phyloP scores from a whole-genome alignment of 2,329 filamentous ascomycete species.

The Myotisia sp. region DNA sequence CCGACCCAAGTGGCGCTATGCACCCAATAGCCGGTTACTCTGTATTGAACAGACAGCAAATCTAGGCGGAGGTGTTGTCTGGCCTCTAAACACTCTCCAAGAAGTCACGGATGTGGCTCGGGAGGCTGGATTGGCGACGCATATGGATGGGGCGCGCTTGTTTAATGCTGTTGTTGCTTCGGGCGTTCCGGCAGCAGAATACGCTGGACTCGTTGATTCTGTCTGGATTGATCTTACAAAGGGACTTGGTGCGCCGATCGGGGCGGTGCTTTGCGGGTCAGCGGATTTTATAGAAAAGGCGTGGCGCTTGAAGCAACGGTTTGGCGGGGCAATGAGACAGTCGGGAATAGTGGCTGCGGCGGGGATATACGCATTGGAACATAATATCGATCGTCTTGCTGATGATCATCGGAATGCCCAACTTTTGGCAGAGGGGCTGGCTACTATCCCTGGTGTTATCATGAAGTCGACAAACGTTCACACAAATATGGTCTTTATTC shows the following conservation, averaged over 20 bases:
- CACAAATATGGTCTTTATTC: slow-evolving; percentile 3
- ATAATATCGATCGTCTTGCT: slow-evolving; percentile 1
- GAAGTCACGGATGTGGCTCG: slow-evolving; percentile 53
- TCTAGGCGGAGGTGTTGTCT: slow-evolving; percentile 63
- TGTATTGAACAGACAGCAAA: slow-evolving; percentile 46
- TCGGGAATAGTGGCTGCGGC: slow-evolving; percentile 4
- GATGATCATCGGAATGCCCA: slow-evolving; percentile 3
- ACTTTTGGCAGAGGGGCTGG: neutral
- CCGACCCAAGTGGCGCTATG: slow-evolving; percentile 2
- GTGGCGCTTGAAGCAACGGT: slow-evolving; percentile 2
- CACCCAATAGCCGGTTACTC: slow-evolving; percentile 18
- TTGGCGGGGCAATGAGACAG: slow-evolving; percentile 4
- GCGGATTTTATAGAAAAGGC: slow-evolving; percentile 2
- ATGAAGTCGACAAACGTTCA: slow-evolving; percentile 1
- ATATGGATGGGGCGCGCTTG: slow-evolving; percentile 60
- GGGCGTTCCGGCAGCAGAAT: slow-evolving; percentile 48
- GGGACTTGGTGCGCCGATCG: slow-evolving; percentile 60
- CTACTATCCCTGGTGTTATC: neutral
- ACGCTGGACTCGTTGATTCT: slow-evolving; percentile 51
- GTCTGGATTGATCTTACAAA: slow-evolving; percentile 61
- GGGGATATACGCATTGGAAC: slow-evolving; percentile 3
- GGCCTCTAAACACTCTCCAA: slow-evolving; percentile 53
- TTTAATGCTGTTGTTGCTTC: slow-evolving; percentile 61
- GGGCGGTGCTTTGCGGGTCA: slow-evolving; percentile 41
- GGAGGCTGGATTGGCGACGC: slow-evolving; percentile 47